Base-by-base conservation (phyloP, 257 asterid species). In the Gentiana macrophylla region DNA sequence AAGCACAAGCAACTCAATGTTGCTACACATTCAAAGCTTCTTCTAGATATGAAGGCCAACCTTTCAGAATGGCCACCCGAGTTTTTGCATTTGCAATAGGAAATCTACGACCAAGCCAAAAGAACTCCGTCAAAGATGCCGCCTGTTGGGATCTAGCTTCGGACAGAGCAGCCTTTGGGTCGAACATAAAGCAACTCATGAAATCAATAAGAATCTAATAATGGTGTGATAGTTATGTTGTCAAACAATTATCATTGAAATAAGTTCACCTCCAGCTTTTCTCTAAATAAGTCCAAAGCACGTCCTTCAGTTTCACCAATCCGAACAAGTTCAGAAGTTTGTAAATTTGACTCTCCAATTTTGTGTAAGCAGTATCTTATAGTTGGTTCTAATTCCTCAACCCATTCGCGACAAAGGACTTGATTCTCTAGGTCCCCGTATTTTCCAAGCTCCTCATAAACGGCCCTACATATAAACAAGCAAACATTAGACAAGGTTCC, bases 121-220 rank as follows among this genome's bases (percentile, higher is more conserved):
- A 56, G 57, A 92, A 92, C 70, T 88, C 95, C 62, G 95, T 88
- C 97, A 92, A 78, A 33, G 97, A 88, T 67, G 94, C 91, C 50
- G 96, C 99, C 69, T 89, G 97, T 81, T 88, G 99, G 50, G 95
- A 83, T 69, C 98, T 94, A 70, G 94, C 97, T 75, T 92, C 99
- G 49, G 97, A 85, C 94, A 85, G 83, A 70, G 72, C 97, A 77
- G 99, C 97, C 97, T 91, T 77, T 61, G 63, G 13, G 67, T 61
- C 57, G 49, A 61, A 64, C 63, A 66, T 38, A 49, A 71, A 33
- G 63, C 71, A 73, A 61, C 47, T 53, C 50, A 57, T 53, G 48
- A 13, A 37, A 59, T 64, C 52, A 62, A 56, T 36, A 35, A 53
- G 57, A 67, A 59, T 37, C 32, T 55, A 58, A 51, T 36, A 37